A percentile compares a stretch with the other conserved stretches of the same genome.
Conservation (phyloP, 2,329 filamentous ascomycete genomes). For the Lachnellula willkommii region DNA sequence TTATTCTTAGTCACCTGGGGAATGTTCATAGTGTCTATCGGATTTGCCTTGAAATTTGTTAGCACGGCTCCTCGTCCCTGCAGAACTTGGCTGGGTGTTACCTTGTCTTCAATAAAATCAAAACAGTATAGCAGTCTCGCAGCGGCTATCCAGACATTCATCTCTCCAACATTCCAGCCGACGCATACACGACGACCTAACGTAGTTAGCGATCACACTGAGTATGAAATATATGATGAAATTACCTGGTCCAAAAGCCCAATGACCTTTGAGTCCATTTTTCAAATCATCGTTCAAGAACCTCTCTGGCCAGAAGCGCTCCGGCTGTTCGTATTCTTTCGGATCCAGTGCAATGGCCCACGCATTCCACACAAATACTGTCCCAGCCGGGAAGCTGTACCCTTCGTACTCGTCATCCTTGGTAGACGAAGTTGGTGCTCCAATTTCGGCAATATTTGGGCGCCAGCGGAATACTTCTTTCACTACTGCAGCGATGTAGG, state of each 20-base stretch:
- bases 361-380: constrained; percentile 37
- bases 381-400: constrained; percentile 41
- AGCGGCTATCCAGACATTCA: constrained; percentile 30
- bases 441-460: constrained; percentile 39
- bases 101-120: constrained; percentile 6
- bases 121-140: constrained; percentile 22
- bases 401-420: constrained; percentile 51
- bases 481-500: constrained; percentile 41
- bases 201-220: neutral
- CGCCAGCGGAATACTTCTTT: constrained; percentile 42
- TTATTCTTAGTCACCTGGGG: neutral
- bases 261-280: constrained; percentile 28
- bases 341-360: constrained; percentile 39
- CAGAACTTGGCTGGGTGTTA: too few relatives aligned
- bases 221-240: neutral
- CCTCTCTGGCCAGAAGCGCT: constrained; percentile 41
- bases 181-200: constrained; percentile 30
- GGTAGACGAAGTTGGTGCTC: constrained; percentile 48
- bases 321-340: constrained; percentile 42
- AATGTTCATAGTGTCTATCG: too few relatives aligned
- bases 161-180: constrained; percentile 30
- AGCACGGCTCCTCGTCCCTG: too few relatives aligned
- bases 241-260: constrained; percentile 32
- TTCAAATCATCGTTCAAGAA: constrained; percentile 40
- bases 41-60: too few relatives aligned